These are phyloP conservation scores for Fusarium falciforme DNA, from an alignment of 2,329 filamentous ascomycete species.

Conservation along the genomic window DNA sequence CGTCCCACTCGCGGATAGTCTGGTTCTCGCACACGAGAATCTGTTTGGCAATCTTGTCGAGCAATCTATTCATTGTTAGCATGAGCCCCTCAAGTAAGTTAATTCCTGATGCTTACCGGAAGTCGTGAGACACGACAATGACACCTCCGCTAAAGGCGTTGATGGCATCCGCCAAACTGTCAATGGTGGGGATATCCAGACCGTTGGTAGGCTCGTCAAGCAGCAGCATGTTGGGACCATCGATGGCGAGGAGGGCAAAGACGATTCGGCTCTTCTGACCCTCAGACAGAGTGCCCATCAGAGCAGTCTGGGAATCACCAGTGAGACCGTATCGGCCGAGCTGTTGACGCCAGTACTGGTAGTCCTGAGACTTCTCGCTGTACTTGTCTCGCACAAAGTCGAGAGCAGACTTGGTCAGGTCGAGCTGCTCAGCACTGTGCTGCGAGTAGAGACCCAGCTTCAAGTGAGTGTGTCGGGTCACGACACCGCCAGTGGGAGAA, in stretches of 20 bases:
- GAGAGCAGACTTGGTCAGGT: constrained; percentile 95
- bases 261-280: constrained; percentile 99
- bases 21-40: constrained; percentile 99
- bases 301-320: constrained; percentile 92
- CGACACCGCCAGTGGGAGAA: constrained; percentile 81
- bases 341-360: constrained; percentile 99
- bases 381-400: constrained; percentile 99
- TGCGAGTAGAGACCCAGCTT: constrained; percentile 99
- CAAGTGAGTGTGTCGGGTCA: constrained; percentile 95
- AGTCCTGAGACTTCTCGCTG: constrained; percentile 88
- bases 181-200: constrained; percentile 98
- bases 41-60: constrained; percentile 99
- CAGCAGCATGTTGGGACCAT: constrained; percentile 95
- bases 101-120: constrained; percentile 74
- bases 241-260: constrained; percentile 94
- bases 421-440: constrained; percentile 98
- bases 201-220: constrained; percentile 99
- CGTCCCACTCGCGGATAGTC: constrained; percentile 90
- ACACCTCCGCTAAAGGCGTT: constrained; percentile 97
- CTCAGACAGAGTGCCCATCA: constrained; percentile 98
- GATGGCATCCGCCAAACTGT: constrained; percentile 96
- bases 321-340: constrained; percentile 93
- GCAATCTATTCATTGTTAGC: constrained; percentile 69
- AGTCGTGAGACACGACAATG: constrained; percentile 98
- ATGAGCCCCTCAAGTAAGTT: not conserved